Base-by-base conservation (phyloP, 768 basidiomycete species). In the Sporobolomyces pararoseus region DNA sequence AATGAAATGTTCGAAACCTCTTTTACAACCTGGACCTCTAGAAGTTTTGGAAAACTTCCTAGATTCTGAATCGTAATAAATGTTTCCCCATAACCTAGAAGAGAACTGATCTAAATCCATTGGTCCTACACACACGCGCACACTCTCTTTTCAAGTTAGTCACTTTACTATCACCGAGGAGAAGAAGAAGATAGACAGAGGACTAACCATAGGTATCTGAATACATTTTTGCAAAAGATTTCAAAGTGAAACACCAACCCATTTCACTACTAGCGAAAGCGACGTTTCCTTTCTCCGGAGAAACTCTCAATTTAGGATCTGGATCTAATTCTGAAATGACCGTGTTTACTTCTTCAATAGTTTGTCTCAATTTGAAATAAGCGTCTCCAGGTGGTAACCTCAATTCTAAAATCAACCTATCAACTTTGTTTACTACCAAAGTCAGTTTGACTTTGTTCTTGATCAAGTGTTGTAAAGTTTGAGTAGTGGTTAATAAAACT, bases 281-380 rank as follows among this genome's bases (percentile, higher is more conserved):
- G 47, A 99, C 93, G 76, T 99, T 99, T 51, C 94, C 95, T 47
- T 86, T 85, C 78, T 99, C 96, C 3, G 96, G 96, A 74, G 92
- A 95, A 54, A 99, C 80, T 51, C 96, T 86, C 54, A 90, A 82
- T 57, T 87, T 87, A 51, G 94, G 90, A 79, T 93, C 88, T 3
- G 92, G 89, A 79, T 97, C 86, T 76, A 98, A 91, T 54, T 78
- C 77, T 91, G 91, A 89, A 78, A 99, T 97, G 79, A 94, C 88
- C 1, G 88, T 90, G 79, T 99, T 99, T 61, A 99, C 88, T 79
- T 99, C 96, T 78, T 99, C 96, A 64, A 99, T 95, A 3, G 94
- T 97, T 79, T 98, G 95, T 80, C 91, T 95, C 74, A 99, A 91
- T 84, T 99, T 99, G 82, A 94, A 97, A 82, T 91, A 99, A 0